Conservation (phyloP, 768 basidiomycete species). For the Gloeopeniophorella convolvens region DNA sequence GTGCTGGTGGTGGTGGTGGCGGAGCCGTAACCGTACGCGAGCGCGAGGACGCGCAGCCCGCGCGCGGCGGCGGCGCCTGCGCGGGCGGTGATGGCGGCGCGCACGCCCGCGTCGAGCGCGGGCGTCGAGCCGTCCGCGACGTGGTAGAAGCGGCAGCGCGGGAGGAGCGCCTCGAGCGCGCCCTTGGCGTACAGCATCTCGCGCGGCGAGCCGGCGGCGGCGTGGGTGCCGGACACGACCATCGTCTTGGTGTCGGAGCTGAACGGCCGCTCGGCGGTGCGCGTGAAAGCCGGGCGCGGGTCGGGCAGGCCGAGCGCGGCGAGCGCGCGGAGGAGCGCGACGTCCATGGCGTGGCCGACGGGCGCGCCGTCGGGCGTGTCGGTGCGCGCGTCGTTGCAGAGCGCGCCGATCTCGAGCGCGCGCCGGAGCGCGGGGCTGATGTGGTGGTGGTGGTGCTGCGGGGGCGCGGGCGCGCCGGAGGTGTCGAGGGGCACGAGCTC, state of each 20-base stretch:
- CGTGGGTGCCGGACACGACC: constrained; percentile 77
- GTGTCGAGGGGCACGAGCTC: constrained; percentile 67
- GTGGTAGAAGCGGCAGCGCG: constrained; percentile 84
- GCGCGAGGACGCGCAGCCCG: constrained; percentile 82
- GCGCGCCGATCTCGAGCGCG: constrained; percentile 71
- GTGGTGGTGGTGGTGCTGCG: constrained; percentile 33
- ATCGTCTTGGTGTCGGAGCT: constrained; percentile 92
- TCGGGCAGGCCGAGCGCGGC: constrained; percentile 61
- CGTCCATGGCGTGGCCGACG: constrained; percentile 90
- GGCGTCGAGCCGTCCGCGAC: constrained; percentile 88
- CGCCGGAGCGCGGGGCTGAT: constrained; percentile 65
- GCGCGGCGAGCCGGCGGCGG: constrained; percentile 32
- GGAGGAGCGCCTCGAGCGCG: constrained; percentile 81
- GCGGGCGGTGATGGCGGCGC: constrained; percentile 59
- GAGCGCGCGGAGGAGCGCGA: constrained; percentile 80
- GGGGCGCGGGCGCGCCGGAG: too few relatives aligned
- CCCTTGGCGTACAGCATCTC: constrained; percentile 92
- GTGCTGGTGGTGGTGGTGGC: constrained; percentile 21
- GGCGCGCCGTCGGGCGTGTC: constrained; percentile 63
- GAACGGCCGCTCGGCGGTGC: constrained; percentile 80
- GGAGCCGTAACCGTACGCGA: constrained; percentile 78
- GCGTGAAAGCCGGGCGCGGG: constrained; percentile 62
- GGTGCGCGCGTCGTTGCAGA: constrained; percentile 84
- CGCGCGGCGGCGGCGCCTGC: constrained; percentile 66
- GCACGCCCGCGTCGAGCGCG: constrained; percentile 60